Evolutionary conservation across 306 rosid species (phyloP).

Genomic region (Echinosophora koreensis): DNA sequence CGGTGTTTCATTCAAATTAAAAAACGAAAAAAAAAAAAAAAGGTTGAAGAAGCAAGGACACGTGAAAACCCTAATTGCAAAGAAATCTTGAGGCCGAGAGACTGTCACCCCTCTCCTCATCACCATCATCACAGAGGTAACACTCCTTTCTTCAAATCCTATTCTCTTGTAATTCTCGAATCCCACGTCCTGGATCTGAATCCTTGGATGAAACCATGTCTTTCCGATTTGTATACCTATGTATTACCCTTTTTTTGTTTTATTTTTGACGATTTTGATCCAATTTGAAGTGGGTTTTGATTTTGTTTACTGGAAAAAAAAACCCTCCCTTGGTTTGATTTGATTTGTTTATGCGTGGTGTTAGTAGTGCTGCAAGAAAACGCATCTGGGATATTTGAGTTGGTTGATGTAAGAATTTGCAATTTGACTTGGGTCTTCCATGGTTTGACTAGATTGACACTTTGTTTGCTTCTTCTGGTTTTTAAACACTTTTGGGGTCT

Average conservation of each 20-base stretch:
- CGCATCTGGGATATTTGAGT: background rate
- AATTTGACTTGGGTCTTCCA: background rate
- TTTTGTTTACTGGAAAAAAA: background rate
- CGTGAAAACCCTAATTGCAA: slow-evolving; percentile 22
- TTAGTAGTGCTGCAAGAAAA: too few species aligned
- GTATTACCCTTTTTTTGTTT: background rate
- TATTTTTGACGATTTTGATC: background rate
- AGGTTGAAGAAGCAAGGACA: background rate
- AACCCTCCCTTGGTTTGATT: background rate
- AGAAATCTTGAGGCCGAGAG: background rate
- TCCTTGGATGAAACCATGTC: background rate
- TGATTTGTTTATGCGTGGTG: background rate
- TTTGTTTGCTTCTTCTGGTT: background rate
- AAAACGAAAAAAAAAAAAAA: background rate
- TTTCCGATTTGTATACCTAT: background rate
- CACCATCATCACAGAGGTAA: slow-evolving; percentile 12
- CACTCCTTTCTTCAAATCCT: background rate
- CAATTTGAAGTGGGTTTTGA: background rate
- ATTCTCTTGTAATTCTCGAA: background rate
- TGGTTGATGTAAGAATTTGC: slow-evolving; percentile 1
- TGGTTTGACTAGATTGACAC: background rate
- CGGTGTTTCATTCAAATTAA: too few species aligned
- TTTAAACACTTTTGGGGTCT: background rate
- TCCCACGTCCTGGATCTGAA: background rate
- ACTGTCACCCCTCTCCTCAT: background rate